Evolutionary conservation across 129 eudicot species (phyloP).

Genomic region (Helianthus annuus): HanXRQr2.0-SUNRISE NC_035446.2:100194699-100195198

Average conservation of each 20-base stretch:
- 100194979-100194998: not conserved
- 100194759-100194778: not conserved
- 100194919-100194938: not conserved
- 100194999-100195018: not conserved
- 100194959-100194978: not conserved
- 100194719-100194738: not conserved
- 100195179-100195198: conserved; percentile 18
- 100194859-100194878: not conserved
- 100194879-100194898: not conserved
- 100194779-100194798: not conserved
- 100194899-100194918: conserved; percentile 3
- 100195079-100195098: conserved; percentile 88
- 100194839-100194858: conserved; percentile 5
- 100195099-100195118: conserved; percentile 79
- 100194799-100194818: not conserved
- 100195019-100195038: not conserved
- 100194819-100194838: not conserved
- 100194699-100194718: conserved; percentile 4
- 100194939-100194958: not conserved
- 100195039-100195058: conserved; percentile 53
- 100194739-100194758: not conserved
- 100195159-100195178: conserved; percentile 31
- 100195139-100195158: conserved; percentile 74
- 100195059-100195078: conserved; percentile 94
- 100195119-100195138: conserved; percentile 58